Conservation (phyloP, 108 stramenopile genomes). For the Mediolabrus comicus region DNA sequence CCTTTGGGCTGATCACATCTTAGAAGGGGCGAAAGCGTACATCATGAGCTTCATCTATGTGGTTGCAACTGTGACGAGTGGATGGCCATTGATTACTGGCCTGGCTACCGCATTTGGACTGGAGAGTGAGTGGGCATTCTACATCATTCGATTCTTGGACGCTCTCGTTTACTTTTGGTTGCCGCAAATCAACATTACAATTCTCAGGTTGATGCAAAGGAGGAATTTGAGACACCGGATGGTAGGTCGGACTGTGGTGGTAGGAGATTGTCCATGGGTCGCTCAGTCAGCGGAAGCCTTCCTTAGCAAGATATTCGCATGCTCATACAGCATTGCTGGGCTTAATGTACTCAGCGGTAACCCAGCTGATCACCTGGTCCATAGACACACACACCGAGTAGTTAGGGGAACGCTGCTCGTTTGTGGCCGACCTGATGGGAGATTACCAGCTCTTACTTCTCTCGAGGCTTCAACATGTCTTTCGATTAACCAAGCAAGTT, state of each 20-base stretch:
- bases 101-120: slow-evolving; percentile 33
- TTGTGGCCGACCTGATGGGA: slow-evolving; percentile 65
- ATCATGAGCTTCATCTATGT: slow-evolving; percentile 50
- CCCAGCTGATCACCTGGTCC: slow-evolving; percentile 66
- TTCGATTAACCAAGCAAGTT: slow-evolving; percentile 58
- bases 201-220: slow-evolving; percentile 46
- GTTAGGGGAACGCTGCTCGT: slow-evolving; percentile 54
- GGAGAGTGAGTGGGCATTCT: slow-evolving; percentile 26
- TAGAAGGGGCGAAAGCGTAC: slow-evolving; percentile 40
- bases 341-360: slow-evolving; percentile 57
- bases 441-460: slow-evolving; percentile 55
- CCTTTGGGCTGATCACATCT: slow-evolving; percentile 50
- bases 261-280: slow-evolving; percentile 65
- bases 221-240: slow-evolving; percentile 55
- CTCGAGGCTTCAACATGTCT: slow-evolving; percentile 56
- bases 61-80: slow-evolving; percentile 40
- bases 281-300: slow-evolving; percentile 59
- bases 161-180: slow-evolving; percentile 59
- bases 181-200: slow-evolving; percentile 51
- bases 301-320: slow-evolving; percentile 61
- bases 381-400: slow-evolving; percentile 64
- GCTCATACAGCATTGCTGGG: slow-evolving; percentile 55
- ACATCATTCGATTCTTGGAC: slow-evolving; percentile 47
- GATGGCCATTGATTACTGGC: slow-evolving; percentile 39
- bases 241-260: slow-evolving; percentile 70